Evolutionary conservation across 305 asterid genomes (phyloP).

Genomic region (Plantago coronopus): DNA sequence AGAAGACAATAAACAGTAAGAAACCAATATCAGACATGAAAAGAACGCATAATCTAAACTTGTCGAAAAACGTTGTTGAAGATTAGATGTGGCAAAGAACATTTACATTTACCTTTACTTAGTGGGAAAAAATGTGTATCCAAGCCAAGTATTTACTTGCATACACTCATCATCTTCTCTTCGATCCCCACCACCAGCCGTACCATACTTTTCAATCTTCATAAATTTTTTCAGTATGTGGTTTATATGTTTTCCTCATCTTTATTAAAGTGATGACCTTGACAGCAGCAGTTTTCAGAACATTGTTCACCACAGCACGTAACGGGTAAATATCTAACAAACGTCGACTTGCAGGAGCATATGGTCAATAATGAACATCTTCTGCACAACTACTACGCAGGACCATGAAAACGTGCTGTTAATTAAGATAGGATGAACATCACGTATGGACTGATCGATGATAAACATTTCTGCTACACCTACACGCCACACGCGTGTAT

Average conservation of each 20-base stretch:
- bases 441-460: no score
- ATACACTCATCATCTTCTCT: conserved; percentile 30
- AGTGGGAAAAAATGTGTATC: conserved; percentile 47
- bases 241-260: conserved; percentile 20
- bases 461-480: no score
- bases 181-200: conserved; percentile 40
- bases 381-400: background rate
- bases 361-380: background rate
- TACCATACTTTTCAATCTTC: conserved; percentile 17
- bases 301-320: background rate
- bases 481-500: conserved; percentile 12
- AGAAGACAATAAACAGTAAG: conserved; percentile 21
- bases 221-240: conserved; percentile 19
- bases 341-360: conserved; percentile 1
- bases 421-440: background rate
- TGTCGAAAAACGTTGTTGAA: conserved; percentile 43
- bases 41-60: conserved; percentile 48
- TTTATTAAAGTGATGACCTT: conserved; percentile 17
- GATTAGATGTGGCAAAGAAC: conserved; percentile 43
- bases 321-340: conserved; percentile 1
- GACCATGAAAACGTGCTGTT: background rate
- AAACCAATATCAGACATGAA: conserved; percentile 46
- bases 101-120: conserved; percentile 39
- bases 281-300: conserved; percentile 5
- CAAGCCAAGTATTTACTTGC: conserved; percentile 30